phyloP scores from a whole-genome alignment of 2,329 filamentous ascomycete species.

The Penicillium sp. region DNA sequence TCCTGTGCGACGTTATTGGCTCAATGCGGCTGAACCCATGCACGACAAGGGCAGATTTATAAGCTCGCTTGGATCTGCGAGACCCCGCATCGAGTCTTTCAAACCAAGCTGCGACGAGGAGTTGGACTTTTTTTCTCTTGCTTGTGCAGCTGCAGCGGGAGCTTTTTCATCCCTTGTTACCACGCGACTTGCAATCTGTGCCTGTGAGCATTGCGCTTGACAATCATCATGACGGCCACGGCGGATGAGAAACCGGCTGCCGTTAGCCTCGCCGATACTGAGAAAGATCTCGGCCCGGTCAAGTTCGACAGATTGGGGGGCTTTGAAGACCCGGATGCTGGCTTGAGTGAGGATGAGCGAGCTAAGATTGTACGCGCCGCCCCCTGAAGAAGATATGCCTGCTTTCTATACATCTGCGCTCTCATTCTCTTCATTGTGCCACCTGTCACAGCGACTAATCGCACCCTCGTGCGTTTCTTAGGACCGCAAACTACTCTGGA shows the following conservation, averaged over 20 bases:
- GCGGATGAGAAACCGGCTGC: conserved; percentile 12
- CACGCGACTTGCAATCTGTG: not conserved
- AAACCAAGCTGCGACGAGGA: not conserved
- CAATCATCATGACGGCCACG: not conserved
- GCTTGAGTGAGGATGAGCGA: conserved; percentile 64
- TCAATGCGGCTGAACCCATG: not conserved
- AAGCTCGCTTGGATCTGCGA: conserved; percentile 7
- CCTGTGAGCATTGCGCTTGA: not conserved
- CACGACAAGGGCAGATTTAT: conserved; percentile 12
- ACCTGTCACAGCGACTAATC: not conserved
- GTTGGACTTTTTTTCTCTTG: not conserved
- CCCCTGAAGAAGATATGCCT: not conserved
- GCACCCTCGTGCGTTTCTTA: conserved; percentile 17
- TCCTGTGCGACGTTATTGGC: conserved; percentile 2
- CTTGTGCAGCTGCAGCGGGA: not conserved
- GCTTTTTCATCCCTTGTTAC: not conserved
- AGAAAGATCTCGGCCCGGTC: conserved; percentile 16
- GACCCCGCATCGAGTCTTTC: not conserved
- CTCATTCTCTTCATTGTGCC: not conserved
- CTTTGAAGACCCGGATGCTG: conserved; percentile 61
- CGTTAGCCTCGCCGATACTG: conserved; percentile 22
- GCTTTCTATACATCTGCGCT: not conserved
- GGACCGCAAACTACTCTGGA: conserved; percentile 49
- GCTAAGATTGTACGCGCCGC: conserved; percentile 56
- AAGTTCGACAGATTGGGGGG: conserved; percentile 15